Evolutionary conservation across 2,329 filamentous ascomycete species (phyloP), one percentile per base, ranked within the genome.

Genomic region (Neonectria coccinea): DNA sequence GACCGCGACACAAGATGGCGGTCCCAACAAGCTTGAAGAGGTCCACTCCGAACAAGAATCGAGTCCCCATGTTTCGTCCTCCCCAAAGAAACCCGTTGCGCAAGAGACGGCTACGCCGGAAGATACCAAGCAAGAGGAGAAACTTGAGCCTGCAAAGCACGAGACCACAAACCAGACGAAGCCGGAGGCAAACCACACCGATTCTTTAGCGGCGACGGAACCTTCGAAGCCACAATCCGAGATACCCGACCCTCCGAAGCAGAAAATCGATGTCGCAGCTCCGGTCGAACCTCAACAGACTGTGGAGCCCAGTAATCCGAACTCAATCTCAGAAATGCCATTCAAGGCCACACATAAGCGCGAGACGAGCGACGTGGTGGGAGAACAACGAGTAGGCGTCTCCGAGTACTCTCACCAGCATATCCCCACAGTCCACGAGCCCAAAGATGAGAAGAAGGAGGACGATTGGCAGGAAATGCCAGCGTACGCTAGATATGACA

Each of bases 381-480:
- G 64, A 68, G 56, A 57, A 10, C 73, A 73, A 33, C 75, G 69
- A 50, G 72, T 72, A 10, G 76, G 70, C n/a, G 70, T 81, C 18
- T 97, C 94, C 10, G 94, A 97, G 79, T 98, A 92, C 84, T 98
- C 96, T 1, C 95, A 99, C 76, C 94, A 97, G 79, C 89, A 91
- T 69, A 80, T 94, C 53, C 86, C 89, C 10, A 81, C 85, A 16
- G 83, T 88, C 67, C 83, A 86, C 44, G 82, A 87, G 12, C 80
- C 85, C 12, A 81, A 86, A 50, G 81, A 84, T 12, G 79, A 86
- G 2, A 82, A 87, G 3, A 72, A 78, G 11, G 88, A 88, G 6
- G 91, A 91, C n/a, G 89, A 82, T 56, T 99, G 96, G 96, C 93
- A 97, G 81, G 87, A 89, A 3, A 99, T 99, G 96, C 96, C 95